phyloP scores from a whole-genome alignment of 176 grass and related monocot genomes.

The Triticum turgidum region DNA sequence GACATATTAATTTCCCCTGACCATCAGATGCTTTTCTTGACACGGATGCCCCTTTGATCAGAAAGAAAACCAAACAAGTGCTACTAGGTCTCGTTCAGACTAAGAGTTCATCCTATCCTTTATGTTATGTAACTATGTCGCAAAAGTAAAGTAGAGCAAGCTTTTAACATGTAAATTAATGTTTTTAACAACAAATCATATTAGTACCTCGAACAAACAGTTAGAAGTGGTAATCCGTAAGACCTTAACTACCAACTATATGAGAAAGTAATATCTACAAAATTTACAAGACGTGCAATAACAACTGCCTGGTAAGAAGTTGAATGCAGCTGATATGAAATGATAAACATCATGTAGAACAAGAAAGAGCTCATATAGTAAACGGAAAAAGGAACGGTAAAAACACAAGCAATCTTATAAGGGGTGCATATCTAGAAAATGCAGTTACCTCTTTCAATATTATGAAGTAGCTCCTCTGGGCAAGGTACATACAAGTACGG shows the following conservation, averaged over 20 bases:
- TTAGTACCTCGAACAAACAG: background rate
- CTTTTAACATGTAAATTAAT: background rate
- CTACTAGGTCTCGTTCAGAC: background rate
- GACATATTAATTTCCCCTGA: conserved; percentile 26
- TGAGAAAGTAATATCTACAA: background rate
- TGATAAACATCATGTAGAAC: background rate
- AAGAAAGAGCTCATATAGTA: conserved; percentile 4
- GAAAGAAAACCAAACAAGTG: background rate
- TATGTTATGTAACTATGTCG: background rate
- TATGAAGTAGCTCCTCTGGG: conserved; percentile 53
- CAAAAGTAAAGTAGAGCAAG: background rate
- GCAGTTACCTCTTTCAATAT: conserved; percentile 44
- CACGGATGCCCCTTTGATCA: background rate
- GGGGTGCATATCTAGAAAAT: background rate
- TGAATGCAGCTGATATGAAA: conserved; percentile 2
- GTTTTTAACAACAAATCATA: conserved; percentile 14
- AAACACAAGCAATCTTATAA: background rate
- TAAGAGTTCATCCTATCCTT: background rate
- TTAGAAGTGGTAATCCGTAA: background rate
- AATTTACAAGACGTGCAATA: background rate
- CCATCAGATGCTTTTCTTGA: background rate
- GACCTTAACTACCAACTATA: conserved; percentile 2
- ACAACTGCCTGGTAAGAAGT: background rate
- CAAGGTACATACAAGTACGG: conserved; percentile 76
- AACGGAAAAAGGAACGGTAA: background rate